These are phyloP conservation scores for Aquilaria agallochum DNA, from an alignment of 441 rosid species.

Conservation along the genomic window DNA sequence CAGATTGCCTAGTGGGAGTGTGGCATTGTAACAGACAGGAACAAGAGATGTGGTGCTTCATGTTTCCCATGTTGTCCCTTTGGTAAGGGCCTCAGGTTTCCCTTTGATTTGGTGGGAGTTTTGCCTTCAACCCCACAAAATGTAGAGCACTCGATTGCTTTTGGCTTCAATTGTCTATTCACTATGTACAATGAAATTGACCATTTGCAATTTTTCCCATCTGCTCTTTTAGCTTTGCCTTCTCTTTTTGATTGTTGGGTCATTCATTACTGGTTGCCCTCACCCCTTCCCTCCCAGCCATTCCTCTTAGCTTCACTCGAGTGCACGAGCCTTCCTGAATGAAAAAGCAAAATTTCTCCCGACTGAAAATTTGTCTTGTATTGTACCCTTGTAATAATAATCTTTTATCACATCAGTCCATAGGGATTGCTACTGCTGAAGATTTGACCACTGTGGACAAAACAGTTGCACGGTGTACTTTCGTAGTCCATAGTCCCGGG, in stretches of 20 bases:
- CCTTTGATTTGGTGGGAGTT: slow-evolving; percentile 20
- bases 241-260: not conserved
- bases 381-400: too few relatives aligned
- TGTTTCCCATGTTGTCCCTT: slow-evolving; percentile 16
- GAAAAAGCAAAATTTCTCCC: too few relatives aligned
- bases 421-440: too few relatives aligned
- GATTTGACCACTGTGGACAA: slow-evolving; percentile 2
- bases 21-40: slow-evolving; percentile 23
- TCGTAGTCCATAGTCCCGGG: slow-evolving; percentile 13
- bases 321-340: too few relatives aligned
- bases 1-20: slow-evolving; percentile 5
- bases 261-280: too few relatives aligned
- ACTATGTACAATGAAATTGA: slow-evolving; percentile 34
- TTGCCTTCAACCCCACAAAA: slow-evolving; percentile 23
- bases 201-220: slow-evolving; percentile 16
- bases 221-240: slow-evolving; percentile 10
- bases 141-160: slow-evolving; percentile 26
- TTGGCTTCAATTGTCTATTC: slow-evolving; percentile 29
- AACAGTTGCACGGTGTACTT: slow-evolving; percentile 13
- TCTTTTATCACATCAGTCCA: too few relatives aligned
- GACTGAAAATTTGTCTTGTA: too few relatives aligned
- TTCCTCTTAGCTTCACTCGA: too few relatives aligned
- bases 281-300: too few relatives aligned
- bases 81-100: slow-evolving; percentile 23
- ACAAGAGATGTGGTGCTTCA: slow-evolving; percentile 17